phyloP scores from a whole-genome alignment of 108 stramenopile species.

The Aurantiochytrium sp. region DNA sequence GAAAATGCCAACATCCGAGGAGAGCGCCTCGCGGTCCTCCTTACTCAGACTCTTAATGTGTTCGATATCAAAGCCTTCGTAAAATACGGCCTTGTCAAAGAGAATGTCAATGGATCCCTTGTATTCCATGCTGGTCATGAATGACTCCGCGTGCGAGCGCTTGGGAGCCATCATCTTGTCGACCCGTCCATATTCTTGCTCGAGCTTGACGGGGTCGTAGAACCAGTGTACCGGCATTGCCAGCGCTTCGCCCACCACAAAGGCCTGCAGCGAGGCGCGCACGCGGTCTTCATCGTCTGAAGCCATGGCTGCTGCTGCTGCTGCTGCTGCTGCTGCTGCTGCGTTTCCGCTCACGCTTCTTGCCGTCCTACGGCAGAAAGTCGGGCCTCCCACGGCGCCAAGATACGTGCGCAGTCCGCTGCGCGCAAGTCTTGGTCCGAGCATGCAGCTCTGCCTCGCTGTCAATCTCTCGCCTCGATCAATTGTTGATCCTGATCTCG shows the following conservation, averaged over 20 bases:
- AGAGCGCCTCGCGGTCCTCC: conserved; percentile 16
- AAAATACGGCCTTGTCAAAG: conserved; percentile 30
- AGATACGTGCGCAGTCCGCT: too few relatives aligned
- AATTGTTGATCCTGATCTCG: too few relatives aligned
- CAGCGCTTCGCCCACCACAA: conserved; percentile 68
- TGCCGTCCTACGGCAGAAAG: too few relatives aligned
- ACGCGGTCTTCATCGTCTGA: neutral
- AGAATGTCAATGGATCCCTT: conserved; percentile 28
- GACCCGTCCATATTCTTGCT: conserved; percentile 25
- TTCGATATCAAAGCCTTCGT: conserved; percentile 11
- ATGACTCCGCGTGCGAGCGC: conserved; percentile 21
- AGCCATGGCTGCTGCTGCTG: neutral
- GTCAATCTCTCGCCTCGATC: too few relatives aligned
- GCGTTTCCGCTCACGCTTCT: too few relatives aligned
- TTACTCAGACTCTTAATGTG: neutral
- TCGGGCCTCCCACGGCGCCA: too few relatives aligned
- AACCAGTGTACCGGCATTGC: conserved; percentile 75
- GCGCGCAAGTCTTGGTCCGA: too few relatives aligned
- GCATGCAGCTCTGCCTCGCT: too few relatives aligned
- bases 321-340: too few relatives aligned
- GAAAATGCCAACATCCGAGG: conserved; percentile 28
- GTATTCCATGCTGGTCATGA: conserved; percentile 33
- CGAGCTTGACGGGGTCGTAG: conserved; percentile 51
- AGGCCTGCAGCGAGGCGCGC: conserved; percentile 42
- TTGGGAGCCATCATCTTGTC: conserved; percentile 20